A percentile compares a stretch with the other conserved stretches of the same genome.
Evolutionary conservation across 306 rosid genomes (phyloP).

Genomic region (Cucurbita moschata): DNA sequence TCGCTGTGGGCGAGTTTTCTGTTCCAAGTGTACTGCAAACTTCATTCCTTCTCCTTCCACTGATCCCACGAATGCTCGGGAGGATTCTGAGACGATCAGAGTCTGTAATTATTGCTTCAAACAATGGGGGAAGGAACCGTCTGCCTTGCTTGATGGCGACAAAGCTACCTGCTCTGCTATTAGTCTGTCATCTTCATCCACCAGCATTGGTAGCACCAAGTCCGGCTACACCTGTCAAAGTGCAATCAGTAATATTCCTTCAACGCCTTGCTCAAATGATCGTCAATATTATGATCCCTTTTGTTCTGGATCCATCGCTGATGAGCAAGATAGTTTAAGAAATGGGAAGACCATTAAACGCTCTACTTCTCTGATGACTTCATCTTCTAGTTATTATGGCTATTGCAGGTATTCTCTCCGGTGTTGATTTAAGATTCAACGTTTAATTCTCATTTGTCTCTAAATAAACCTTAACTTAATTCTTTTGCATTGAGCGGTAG

Average conservation of each 20-base stretch:
- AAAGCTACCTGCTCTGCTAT: slow-evolving; percentile 33
- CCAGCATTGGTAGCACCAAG: slow-evolving; percentile 48
- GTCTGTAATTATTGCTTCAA: slow-evolving; percentile 83
- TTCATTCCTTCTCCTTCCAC: slow-evolving; percentile 48
- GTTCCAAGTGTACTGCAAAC: slow-evolving; percentile 69
- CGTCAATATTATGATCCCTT: slow-evolving; percentile 35
- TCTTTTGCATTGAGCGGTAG: neutral
- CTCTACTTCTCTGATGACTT: neutral
- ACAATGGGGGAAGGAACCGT: slow-evolving; percentile 53
- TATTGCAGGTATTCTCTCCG: neutral
- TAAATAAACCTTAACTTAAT: too few relatives aligned
- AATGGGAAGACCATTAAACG: slow-evolving; percentile 18
- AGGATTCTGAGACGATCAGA: slow-evolving; percentile 66
- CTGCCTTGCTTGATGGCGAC: slow-evolving; percentile 23
- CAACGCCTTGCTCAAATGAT: slow-evolving; percentile 40
- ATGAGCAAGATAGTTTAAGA: slow-evolving; percentile 22
- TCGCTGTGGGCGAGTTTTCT: slow-evolving; percentile 81
- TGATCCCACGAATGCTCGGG: slow-evolving; percentile 24
- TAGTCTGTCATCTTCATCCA: slow-evolving; percentile 38
- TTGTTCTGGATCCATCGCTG: slow-evolving; percentile 26
- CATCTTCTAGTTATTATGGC: neutral
- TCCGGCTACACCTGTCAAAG: slow-evolving; percentile 53
- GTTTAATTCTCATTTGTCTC: neutral
- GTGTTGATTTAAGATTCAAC: too few relatives aligned
- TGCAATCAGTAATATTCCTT: slow-evolving; percentile 37